Conservation (phyloP, 352 stramenopile genomes). For the Pythium monospermum region DNA sequence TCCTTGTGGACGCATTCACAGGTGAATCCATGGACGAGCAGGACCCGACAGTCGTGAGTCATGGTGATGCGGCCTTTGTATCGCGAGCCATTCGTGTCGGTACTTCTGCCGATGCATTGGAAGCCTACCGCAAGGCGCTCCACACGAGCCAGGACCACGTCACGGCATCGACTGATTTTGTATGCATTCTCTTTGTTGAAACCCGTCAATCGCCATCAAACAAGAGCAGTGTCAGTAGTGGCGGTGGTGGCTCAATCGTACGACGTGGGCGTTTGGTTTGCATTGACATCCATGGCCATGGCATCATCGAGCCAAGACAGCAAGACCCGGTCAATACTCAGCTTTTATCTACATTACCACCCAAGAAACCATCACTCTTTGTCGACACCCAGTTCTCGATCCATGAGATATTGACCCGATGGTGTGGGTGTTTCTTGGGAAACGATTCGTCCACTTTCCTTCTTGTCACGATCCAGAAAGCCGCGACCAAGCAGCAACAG, state of each 20-base stretch:
- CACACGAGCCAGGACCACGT: neutral
- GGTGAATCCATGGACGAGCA: neutral
- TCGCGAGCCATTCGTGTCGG: conserved; percentile 24
- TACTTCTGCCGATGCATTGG: conserved; percentile 28
- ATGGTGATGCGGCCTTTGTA: conserved; percentile 15
- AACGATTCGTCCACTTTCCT: conserved; percentile 44
- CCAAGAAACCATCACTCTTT: conserved; percentile 21
- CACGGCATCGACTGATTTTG: conserved; percentile 32
- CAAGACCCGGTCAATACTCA: neutral
- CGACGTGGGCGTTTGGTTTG: conserved; percentile 34
- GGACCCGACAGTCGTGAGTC: neutral
- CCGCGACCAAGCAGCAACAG: conserved; percentile 59
- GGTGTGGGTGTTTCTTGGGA: conserved; percentile 44
- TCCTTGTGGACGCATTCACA: conserved; percentile 12
- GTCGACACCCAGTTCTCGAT: conserved; percentile 58
- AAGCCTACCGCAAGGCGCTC: conserved; percentile 28
- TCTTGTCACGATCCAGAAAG: conserved; percentile 54
- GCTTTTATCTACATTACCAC: neutral
- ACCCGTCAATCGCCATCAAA: too few species aligned
- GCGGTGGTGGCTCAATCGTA: conserved; percentile 5
- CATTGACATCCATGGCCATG: conserved; percentile 45
- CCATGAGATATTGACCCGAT: conserved; percentile 31
- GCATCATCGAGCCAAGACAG: conserved; percentile 35
- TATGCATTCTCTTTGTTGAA: conserved; percentile 43
- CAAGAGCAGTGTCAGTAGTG: too few species aligned